Conservation (phyloP, 2,329 filamentous ascomycete species). For the Calonectria multiphialidica region DNA sequence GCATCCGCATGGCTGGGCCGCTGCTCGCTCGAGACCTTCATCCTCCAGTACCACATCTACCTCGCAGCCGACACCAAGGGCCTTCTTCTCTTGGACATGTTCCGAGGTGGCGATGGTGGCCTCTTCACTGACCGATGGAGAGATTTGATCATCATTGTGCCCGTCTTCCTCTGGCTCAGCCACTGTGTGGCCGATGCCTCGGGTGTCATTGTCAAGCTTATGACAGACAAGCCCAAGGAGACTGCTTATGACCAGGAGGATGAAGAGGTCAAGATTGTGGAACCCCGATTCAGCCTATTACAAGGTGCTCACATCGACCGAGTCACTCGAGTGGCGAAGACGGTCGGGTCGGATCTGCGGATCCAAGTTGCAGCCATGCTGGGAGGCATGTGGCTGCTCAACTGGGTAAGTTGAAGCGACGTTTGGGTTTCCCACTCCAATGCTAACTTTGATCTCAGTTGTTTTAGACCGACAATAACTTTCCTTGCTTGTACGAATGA, state of each 20-base stretch:
- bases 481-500: constrained; percentile 14
- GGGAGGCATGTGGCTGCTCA: constrained; percentile 40
- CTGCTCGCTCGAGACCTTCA: constrained; percentile 69
- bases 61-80: constrained; percentile 69
- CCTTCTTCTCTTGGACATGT: constrained; percentile 52
- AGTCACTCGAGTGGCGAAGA: constrained; percentile 6
- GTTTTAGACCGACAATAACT: constrained; percentile 22
- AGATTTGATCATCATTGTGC: constrained; percentile 40
- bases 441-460: constrained; percentile 31
- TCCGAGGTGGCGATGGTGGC: constrained; percentile 39
- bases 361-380: constrained; percentile 31
- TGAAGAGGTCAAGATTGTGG: constrained; percentile 38
- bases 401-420: constrained; percentile 33
- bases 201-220: constrained; percentile 38
- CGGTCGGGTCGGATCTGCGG: constrained; percentile 17
- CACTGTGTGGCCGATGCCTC: constrained; percentile 42
- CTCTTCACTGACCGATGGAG: constrained; percentile 42
- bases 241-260: constrained; percentile 24
- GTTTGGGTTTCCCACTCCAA: accelerated
- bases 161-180: constrained; percentile 46
- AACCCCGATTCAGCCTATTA: constrained; percentile 29
- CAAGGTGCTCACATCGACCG: constrained; percentile 6
- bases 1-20: constrained; percentile 65
- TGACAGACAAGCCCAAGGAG: constrained; percentile 31
- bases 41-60: constrained; percentile 72